Conservation (phyloP, 345 rosid genomes). For the Melaleuca alternifolia region DNA sequence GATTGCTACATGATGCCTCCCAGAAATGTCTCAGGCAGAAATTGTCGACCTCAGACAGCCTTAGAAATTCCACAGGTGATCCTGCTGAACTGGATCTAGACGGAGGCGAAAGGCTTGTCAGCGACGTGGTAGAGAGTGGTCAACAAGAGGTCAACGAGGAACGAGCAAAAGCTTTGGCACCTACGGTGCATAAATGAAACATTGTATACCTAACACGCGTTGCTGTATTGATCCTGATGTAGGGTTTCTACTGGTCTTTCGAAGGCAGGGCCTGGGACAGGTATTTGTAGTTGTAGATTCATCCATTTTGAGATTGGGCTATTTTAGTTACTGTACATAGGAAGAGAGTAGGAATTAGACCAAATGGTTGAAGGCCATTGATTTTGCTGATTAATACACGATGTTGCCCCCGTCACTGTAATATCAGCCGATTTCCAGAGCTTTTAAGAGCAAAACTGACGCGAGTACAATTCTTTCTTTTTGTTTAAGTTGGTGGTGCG, state of each 20-base stretch:
- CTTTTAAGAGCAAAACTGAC: background rate
- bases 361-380: slow-evolving; percentile 9
- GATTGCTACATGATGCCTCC: slow-evolving; percentile 27
- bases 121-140: background rate
- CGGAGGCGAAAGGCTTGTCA: background rate
- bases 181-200: background rate
- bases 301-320: slow-evolving; percentile 4
- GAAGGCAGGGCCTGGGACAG: background rate
- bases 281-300: slow-evolving; percentile 4
- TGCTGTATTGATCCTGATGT: background rate
- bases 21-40: slow-evolving; percentile 23
- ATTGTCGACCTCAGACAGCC: slow-evolving; percentile 14
- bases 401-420: background rate
- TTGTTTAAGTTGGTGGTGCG: background rate
- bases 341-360: slow-evolving; percentile 8
- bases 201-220: background rate
- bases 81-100: background rate
- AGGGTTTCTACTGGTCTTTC: background rate
- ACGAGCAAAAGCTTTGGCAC: background rate
- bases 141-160: background rate
- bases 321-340: slow-evolving; percentile 26
- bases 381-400: slow-evolving; percentile 5
- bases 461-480: background rate
- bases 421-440: background rate
- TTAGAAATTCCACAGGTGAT: background rate